Conservation (phyloP, 192 early-diverging fungal species). For the Neocallimastix lanati region DNA sequence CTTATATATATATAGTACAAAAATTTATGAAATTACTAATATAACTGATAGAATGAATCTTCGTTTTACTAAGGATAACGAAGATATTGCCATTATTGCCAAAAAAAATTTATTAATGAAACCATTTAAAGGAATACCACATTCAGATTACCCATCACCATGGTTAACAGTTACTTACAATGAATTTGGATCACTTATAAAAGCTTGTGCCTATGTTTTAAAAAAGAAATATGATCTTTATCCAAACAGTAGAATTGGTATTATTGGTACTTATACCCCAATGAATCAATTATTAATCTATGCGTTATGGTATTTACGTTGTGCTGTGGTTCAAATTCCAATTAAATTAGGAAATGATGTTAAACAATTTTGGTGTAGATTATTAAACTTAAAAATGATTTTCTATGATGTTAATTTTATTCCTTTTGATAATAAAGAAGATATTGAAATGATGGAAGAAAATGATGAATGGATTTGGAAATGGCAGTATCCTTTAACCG, state of each 20-base stretch:
- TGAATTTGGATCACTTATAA: neutral
- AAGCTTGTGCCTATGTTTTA: neutral
- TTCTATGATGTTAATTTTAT: no score
- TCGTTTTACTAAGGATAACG: neutral
- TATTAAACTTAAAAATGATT: no score
- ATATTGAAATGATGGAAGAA: no score
- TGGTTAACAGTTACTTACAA: neutral
- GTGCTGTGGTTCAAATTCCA: neutral
- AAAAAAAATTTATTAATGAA: neutral
- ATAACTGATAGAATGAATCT: neutral
- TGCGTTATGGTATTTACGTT: neutral
- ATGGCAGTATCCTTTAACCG: no score
- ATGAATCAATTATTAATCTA: neutral
- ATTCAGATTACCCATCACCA: neutral
- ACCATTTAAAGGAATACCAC: neutral
- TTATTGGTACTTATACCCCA: neutral
- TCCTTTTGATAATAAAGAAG: no score
- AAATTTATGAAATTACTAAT: neutral
- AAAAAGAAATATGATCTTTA: neutral
- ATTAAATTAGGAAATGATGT: no score
- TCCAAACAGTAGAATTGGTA: neutral
- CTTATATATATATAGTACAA: neutral
- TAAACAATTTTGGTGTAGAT: no score
- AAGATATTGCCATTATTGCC: neutral
- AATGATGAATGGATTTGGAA: no score